Evolutionary conservation across 1,284 basidiomycete genomes (phyloP).

Genomic region (Ceratobasidium sp.): DNA sequence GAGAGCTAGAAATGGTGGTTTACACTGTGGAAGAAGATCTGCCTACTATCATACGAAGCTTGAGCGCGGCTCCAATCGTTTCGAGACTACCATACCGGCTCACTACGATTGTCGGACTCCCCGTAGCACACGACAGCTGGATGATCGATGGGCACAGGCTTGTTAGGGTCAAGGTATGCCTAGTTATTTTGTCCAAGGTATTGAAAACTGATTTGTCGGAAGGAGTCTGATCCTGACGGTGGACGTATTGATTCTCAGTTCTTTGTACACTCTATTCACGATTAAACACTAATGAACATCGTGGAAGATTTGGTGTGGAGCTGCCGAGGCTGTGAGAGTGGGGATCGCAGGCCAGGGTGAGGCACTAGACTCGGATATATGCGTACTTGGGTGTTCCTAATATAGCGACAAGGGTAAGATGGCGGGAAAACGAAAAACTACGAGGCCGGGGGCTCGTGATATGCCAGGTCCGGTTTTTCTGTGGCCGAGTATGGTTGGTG

Average conservation of each 20-base stretch:
- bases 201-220: neutral
- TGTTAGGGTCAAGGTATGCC: neutral
- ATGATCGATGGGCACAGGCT: constrained; percentile 3
- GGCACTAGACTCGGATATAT: no score
- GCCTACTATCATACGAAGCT: constrained; percentile 2
- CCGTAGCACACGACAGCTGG: neutral
- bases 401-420: no score
- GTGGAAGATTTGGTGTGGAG: no score
- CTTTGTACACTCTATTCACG: neutral
- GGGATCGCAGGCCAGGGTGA: no score
- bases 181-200: neutral
- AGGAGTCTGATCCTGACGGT: neutral
- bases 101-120: neutral
- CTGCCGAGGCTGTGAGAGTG: no score
- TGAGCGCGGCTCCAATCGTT: constrained; percentile 4
- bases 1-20: neutral
- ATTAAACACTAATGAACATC: no score
- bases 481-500: no score
- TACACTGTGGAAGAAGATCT: neutral
- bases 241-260: neutral
- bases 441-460: no score
- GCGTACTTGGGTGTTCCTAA: no score
- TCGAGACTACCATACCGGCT: constrained; percentile 32
- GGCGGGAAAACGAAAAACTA: no score
- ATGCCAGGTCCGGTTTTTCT: no score